Conservation (phyloP, 2,329 filamentous ascomycete genomes). For the Elsinoe australis region DNA sequence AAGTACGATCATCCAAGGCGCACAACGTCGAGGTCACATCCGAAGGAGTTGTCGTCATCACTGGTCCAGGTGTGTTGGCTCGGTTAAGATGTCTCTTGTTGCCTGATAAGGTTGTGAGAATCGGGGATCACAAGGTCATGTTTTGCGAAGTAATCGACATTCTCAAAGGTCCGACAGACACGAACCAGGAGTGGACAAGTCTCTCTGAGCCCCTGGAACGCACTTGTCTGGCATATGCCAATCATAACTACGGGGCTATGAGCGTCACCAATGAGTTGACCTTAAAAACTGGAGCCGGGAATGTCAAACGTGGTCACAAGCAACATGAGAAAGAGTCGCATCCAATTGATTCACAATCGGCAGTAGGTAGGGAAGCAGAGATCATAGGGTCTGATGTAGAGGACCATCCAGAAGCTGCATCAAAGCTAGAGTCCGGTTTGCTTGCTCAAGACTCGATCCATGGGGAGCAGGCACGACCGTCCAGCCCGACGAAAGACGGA, state of each 20-base stretch:
- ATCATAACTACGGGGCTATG: background rate
- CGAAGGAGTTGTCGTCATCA: background rate
- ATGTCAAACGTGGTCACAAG: no score
- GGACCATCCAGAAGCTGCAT: no score
- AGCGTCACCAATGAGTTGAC: no score
- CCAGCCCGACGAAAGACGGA: background rate
- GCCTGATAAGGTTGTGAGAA: conserved; percentile 31
- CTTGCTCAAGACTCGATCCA: no score
- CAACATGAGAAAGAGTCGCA: no score
- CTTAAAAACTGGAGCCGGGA: no score
- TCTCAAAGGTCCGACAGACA: background rate
- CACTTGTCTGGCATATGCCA: background rate
- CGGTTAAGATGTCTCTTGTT: conserved; percentile 32
- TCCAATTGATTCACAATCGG: no score
- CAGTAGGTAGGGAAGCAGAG: no score
- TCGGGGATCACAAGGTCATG: conserved; percentile 43
- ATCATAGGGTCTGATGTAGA: no score
- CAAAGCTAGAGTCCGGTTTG: no score
- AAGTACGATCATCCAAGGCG: background rate
- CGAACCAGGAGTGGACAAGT: background rate
- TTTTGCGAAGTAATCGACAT: conserved; percentile 23
- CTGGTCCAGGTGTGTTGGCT: conserved; percentile 24
- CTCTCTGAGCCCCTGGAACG: background rate
- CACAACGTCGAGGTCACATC: background rate
- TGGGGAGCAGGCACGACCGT: no score